phyloP scores from a whole-genome alignment of 306 rosid genomes.

The Lablab purpureus region DNA sequence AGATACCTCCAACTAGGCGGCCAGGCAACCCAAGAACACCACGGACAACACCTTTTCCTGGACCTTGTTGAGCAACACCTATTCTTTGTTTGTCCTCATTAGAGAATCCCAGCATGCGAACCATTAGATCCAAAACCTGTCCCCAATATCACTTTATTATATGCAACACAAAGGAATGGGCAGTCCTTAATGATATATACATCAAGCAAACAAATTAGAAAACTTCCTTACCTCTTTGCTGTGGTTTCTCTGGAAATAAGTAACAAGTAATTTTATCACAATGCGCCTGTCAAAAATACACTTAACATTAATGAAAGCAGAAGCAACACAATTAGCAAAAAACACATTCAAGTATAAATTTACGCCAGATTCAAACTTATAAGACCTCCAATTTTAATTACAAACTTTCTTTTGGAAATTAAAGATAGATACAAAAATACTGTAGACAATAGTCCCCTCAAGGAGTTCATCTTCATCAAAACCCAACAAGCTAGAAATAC shows the following conservation, averaged over 20 bases:
- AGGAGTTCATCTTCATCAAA: neutral
- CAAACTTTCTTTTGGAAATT: neutral
- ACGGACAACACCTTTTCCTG: slow-evolving; percentile 94
- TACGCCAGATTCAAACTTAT: slow-evolving; percentile 26
- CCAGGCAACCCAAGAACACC: slow-evolving; percentile 96
- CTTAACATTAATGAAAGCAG: slow-evolving; percentile 34
- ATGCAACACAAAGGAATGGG: slow-evolving; percentile 10
- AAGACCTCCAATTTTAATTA: neutral
- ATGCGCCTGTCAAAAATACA: slow-evolving; percentile 83
- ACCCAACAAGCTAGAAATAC: slow-evolving; percentile 15
- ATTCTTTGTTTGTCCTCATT: slow-evolving; percentile 93
- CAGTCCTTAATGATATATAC: slow-evolving; percentile 10
- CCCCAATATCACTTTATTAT: slow-evolving; percentile 19
- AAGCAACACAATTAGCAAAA: slow-evolving; percentile 21
- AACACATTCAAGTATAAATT: slow-evolving; percentile 1
- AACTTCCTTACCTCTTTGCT: slow-evolving; percentile 84
- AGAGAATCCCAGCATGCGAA: slow-evolving; percentile 95
- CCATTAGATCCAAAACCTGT: slow-evolving; percentile 97
- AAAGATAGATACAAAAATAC: neutral
- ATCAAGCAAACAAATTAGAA: slow-evolving; percentile 26
- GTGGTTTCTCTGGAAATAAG: slow-evolving; percentile 93
- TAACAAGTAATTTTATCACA: slow-evolving; percentile 87
- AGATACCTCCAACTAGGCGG: slow-evolving; percentile 93
- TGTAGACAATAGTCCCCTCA: neutral
- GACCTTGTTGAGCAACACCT: slow-evolving; percentile 85